These are phyloP conservation scores for Cubamyces lactineus DNA, from an alignment of 768 basidiomycete genomes.

Conservation along the genomic window DNA sequence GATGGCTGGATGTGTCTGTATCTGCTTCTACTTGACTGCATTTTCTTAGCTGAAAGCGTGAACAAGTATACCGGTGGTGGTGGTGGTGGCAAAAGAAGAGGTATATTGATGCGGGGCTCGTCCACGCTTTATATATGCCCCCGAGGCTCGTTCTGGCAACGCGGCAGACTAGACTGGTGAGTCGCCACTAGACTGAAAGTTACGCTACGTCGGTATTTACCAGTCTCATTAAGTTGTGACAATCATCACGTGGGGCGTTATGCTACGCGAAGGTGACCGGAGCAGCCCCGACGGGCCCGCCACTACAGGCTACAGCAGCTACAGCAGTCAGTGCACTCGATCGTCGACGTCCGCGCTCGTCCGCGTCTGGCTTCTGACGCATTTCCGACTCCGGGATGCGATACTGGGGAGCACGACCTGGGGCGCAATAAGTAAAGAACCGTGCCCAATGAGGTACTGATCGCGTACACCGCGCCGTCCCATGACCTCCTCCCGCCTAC, in stretches of 20 bases:
- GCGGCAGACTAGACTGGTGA: no score
- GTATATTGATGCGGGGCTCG: no score
- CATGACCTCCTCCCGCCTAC: slow-evolving; percentile 5
- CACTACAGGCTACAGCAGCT: background rate
- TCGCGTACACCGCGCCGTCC: slow-evolving; percentile 11
- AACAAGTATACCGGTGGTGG: background rate
- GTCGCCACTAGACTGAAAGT: no score
- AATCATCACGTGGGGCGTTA: background rate
- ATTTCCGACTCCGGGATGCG: no score
- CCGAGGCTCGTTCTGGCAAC: no score
- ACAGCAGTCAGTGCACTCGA: background rate
- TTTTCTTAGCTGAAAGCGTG: background rate
- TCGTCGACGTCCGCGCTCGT: no score
- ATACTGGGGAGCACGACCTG: no score
- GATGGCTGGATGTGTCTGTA: slow-evolving; percentile 4
- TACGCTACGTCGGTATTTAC: no score
- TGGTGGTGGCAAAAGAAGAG: background rate
- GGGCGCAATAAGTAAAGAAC: background rate
- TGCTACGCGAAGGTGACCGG: background rate
- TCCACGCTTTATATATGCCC: no score
- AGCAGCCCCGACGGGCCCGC: background rate
- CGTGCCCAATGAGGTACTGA: slow-evolving; percentile 1
- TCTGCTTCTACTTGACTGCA: slow-evolving; percentile 11
- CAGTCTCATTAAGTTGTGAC: background rate
- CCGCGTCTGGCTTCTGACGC: no score